phyloP scores from a whole-genome alignment of 441 rosid species.

The Pelargonium australe region DNA sequence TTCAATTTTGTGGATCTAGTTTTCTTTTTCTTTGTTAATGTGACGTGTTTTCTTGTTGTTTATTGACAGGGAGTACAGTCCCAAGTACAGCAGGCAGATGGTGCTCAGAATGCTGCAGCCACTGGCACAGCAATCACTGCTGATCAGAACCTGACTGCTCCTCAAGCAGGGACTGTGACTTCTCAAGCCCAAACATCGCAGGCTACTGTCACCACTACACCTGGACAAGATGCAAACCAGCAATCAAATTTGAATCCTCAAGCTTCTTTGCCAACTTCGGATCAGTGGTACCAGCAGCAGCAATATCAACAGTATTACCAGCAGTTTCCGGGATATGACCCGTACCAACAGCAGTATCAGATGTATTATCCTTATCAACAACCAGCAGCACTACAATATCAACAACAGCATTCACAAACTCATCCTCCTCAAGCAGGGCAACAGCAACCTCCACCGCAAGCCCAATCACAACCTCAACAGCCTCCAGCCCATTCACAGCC shows the following conservation, averaged over 20 bases:
- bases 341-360: conserved; percentile 53
- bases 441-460: conserved; percentile 26
- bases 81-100: conserved; percentile 37
- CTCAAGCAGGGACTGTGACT: conserved; percentile 30
- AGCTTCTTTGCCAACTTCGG: conserved; percentile 39
- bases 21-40: neutral
- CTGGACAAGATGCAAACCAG: conserved; percentile 35
- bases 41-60: neutral
- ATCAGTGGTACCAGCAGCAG: conserved; percentile 65
- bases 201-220: conserved; percentile 22
- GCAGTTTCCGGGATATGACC: conserved; percentile 51
- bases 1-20: neutral
- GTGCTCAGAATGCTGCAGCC: conserved; percentile 36
- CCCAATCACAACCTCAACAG: conserved; percentile 28
- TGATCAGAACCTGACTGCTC: conserved; percentile 32
- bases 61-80: conserved; percentile 50
- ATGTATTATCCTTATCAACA: conserved; percentile 58
- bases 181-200: conserved; percentile 44
- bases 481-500: conserved; percentile 19
- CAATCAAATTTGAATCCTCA: conserved; percentile 33
- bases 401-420: conserved; percentile 29
- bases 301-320: conserved; percentile 66
- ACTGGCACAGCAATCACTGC: conserved; percentile 25
- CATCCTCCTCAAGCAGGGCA: conserved; percentile 14
- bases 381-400: conserved; percentile 35